Evolutionary conservation across 805 yeast genomes (phyloP), one percentile per base, ranked within the genome.

Genomic region (Candida ponderosae): DNA sequence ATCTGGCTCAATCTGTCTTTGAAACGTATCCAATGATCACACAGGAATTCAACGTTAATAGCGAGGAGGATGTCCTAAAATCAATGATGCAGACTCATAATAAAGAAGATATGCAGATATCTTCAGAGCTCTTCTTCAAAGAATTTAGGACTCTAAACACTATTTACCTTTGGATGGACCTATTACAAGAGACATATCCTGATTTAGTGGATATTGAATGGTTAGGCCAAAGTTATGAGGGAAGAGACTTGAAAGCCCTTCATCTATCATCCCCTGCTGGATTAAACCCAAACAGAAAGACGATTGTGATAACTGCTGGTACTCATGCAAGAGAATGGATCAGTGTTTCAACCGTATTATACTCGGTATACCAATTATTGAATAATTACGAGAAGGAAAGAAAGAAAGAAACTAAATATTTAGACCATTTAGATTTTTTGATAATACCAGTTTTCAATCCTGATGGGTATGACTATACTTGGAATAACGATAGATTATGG

Each of bases 291-390:
- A 65, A 72, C 32, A 72, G 70, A 55, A 74, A 70, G 44, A 82
- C 90, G 1, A 70, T 87, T 36, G 80, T 86, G 4, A 68, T 88
- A 7, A 77, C 90, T 1, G 89, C 89, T 29, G 96, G 95, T 3
- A 70, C 82, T 3, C 96, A 88, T 60, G 93, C 95, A 0, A 68
- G 97, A 36, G 97, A 88, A 56, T 88, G 96, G 96, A 70, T 86
- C 20, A 73, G 88, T 28, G 76, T 79, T 3, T 73, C 88, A 3
- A 68, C 90, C 0, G 79, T 76, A 1, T 72, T 85, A 42, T 84
- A 72, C 56, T 57, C 72, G 3, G 49, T 79, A 17, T 65, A 65
- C 51, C 57, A 66, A 54, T 42, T 85, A 41, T 50, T 76, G 34
- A 53, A 62, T 26, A 67, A 64, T 33, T 74, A 69, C 47, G 77